phyloP scores from a whole-genome alignment of 495 filamentous ascomycete genomes.

The Viridothelium virens region DNA sequence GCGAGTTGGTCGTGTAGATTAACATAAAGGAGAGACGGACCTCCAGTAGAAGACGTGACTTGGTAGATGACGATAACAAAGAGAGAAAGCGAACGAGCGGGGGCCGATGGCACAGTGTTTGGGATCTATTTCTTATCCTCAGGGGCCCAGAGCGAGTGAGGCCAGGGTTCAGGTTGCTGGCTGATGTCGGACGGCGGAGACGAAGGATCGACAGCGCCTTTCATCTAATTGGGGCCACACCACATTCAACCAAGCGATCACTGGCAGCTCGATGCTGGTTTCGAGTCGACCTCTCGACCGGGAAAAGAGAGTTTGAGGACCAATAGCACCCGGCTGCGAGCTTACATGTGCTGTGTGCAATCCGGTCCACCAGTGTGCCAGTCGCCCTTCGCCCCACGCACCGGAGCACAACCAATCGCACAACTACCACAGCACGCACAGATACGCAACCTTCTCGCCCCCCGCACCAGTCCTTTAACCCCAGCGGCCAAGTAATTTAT shows the following conservation, averaged over 20 bases:
- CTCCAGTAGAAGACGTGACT: background rate
- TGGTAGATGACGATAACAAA: background rate
- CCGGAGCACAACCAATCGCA: background rate
- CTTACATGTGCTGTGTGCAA: background rate
- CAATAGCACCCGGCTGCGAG: background rate
- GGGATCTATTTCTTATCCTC: background rate
- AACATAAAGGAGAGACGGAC: background rate
- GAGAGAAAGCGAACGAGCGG: background rate
- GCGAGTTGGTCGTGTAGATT: background rate
- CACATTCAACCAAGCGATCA: background rate
- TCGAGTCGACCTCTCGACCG: background rate
- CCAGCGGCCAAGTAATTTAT: background rate
- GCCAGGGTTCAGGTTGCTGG: background rate
- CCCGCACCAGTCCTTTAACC: background rate
- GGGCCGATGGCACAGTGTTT: background rate
- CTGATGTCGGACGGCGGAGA: background rate
- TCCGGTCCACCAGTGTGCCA: background rate
- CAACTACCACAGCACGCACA: background rate
- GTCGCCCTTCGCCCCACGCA: background rate
- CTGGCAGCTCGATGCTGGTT: background rate
- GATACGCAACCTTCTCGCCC: conserved; percentile 1
- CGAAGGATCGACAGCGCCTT: conserved; percentile 4
- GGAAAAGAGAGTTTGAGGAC: background rate
- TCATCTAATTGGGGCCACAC: background rate
- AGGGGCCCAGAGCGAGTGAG: background rate